Evolutionary conservation across 495 filamentous ascomycete species (phyloP).

Genomic region (Talaromyces trachyspermus): DNA sequence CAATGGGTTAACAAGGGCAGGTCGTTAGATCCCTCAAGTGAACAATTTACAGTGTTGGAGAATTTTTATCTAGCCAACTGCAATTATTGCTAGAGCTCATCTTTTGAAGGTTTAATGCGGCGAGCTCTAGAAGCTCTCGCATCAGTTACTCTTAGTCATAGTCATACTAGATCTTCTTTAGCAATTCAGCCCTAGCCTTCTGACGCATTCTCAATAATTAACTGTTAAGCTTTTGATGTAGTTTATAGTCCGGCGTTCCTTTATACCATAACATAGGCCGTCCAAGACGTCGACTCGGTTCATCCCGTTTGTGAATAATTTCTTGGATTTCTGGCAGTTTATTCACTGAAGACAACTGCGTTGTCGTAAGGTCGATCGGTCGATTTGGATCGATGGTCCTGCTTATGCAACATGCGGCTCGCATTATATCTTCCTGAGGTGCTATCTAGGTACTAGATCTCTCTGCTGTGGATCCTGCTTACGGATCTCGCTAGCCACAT

Average conservation of each 20-base stretch:
- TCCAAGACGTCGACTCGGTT: conserved; percentile 14
- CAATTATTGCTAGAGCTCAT: neutral
- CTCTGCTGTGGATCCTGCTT: conserved; percentile 7
- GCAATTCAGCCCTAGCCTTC: conserved; percentile 18
- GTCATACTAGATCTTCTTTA: conserved; percentile 18
- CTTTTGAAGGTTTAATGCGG: neutral
- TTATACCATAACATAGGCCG: conserved; percentile 14
- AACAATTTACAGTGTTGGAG: neutral
- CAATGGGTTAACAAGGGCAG: neutral
- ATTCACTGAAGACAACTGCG: conserved; percentile 24
- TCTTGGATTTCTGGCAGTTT: conserved; percentile 15
- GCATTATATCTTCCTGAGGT: conserved; percentile 23
- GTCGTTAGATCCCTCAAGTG: neutral
- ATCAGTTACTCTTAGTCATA: conserved; percentile 24
- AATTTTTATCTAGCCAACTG: neutral
- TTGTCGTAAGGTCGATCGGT: conserved; percentile 21
- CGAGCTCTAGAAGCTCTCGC: conserved; percentile 9
- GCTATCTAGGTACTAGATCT: conserved; percentile 24
- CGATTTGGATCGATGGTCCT: conserved; percentile 26
- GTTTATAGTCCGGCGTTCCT: conserved; percentile 17
- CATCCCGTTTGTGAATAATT: conserved; percentile 17
- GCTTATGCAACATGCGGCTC: conserved; percentile 24
- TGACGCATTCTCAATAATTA: conserved; percentile 18
- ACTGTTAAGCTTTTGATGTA: conserved; percentile 19
- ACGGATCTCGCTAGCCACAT: neutral